phyloP scores from a whole-genome alignment of 1,284 basidiomycete species.

The Cutaneotrichosporon dermatis region DNA sequence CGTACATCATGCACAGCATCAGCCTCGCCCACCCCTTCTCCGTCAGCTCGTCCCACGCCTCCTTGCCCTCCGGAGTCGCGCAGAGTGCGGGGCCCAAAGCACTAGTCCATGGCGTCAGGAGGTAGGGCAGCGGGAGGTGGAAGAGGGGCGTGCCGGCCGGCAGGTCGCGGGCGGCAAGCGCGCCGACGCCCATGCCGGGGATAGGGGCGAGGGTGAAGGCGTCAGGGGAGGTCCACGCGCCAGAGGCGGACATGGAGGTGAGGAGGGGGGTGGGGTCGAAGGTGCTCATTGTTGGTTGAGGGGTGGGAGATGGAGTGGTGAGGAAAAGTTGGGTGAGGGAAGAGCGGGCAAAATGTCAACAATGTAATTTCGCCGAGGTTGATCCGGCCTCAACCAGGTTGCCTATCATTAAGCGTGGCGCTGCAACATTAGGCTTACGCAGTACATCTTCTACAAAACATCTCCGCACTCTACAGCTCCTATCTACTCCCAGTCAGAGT shows the following conservation, averaged over 20 bases:
- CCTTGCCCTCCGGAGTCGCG: neutral
- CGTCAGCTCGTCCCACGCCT: slow-evolving; percentile 58
- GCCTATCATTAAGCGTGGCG: too few relatives aligned
- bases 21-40: slow-evolving; percentile 77
- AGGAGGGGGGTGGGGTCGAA: slow-evolving; percentile 16
- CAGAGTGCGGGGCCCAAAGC: slow-evolving; percentile 47
- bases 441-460: too few relatives aligned
- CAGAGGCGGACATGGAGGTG: slow-evolving; percentile 27
- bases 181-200: slow-evolving; percentile 46
- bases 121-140: slow-evolving; percentile 69
- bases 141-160: slow-evolving; percentile 58
- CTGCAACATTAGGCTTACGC: too few relatives aligned
- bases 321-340: too few relatives aligned
- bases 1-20: slow-evolving; percentile 95
- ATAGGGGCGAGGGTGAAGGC: slow-evolving; percentile 29
- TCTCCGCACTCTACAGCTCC: too few relatives aligned
- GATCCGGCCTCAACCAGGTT: too few relatives aligned
- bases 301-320: neutral
- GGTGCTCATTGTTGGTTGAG: neutral
- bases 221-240: slow-evolving; percentile 35
- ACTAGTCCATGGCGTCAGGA: slow-evolving; percentile 76
- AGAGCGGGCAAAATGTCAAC: too few relatives aligned
- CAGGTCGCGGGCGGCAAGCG: slow-evolving; percentile 48
- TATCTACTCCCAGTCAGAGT: slow-evolving; percentile 49
- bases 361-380: too few relatives aligned